phyloP scores from a whole-genome alignment of 306 rosid species.

The Cicer judaicum region DNA sequence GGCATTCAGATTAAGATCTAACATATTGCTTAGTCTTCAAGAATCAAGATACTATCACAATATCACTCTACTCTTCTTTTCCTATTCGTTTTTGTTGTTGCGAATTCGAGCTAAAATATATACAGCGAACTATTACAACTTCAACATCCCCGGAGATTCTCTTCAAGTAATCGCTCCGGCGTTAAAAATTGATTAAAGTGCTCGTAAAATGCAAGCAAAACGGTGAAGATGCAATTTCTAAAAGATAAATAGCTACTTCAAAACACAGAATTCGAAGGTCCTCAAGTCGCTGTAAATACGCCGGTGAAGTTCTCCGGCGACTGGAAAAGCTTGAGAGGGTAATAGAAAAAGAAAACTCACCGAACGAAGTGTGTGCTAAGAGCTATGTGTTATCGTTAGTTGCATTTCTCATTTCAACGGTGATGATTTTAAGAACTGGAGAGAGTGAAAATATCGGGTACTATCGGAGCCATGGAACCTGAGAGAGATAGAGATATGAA shows the following conservation, averaged over 20 bases:
- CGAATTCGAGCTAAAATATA: conserved; percentile 8
- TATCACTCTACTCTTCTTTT: conserved; percentile 27
- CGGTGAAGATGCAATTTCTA: conserved; percentile 40
- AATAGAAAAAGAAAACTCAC: conserved; percentile 34
- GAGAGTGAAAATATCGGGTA: not conserved
- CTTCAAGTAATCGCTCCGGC: conserved; percentile 28
- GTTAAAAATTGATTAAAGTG: conserved; percentile 33
- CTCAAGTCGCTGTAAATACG: not conserved
- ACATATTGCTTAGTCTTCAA: conserved; percentile 56
- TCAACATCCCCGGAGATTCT: conserved; percentile 43
- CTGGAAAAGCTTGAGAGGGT: not conserved
- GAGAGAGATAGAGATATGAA: conserved; percentile 45
- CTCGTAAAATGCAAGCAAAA: conserved; percentile 37
- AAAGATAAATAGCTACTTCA: conserved; percentile 12
- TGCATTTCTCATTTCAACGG: conserved; percentile 46
- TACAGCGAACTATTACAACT: conserved; percentile 34
- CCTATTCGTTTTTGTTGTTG: not conserved
- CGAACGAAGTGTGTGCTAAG: conserved; percentile 13
- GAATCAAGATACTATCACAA: conserved; percentile 26
- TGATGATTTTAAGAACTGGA: conserved; percentile 40
- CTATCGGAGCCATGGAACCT: conserved; percentile 44
- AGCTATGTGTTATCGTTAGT: not conserved
- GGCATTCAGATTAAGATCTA: conserved; percentile 87
- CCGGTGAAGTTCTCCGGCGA: conserved; percentile 51
- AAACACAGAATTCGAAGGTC: conserved; percentile 18